These are phyloP conservation scores for Fusarium chaquense DNA, from an alignment of 2,329 filamentous ascomycete genomes.

Conservation along the genomic window DNA sequence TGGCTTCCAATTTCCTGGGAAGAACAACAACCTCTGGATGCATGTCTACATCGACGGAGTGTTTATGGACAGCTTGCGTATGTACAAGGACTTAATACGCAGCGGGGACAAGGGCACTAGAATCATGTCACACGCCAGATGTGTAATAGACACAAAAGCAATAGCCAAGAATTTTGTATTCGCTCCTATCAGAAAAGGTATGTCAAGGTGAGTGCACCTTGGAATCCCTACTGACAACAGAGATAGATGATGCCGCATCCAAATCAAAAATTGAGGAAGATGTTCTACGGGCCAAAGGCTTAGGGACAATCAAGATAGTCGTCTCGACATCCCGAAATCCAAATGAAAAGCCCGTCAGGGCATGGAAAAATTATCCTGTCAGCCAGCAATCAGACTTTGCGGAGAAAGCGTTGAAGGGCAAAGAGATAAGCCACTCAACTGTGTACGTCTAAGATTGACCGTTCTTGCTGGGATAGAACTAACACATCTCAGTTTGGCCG, in stretches of 20 bases:
- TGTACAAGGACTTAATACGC: too few relatives aligned
- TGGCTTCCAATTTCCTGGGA: background rate
- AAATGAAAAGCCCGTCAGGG: too few relatives aligned
- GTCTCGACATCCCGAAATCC: background rate
- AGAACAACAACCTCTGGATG: accelerated
- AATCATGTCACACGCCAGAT: background rate
- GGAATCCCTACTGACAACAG: background rate
- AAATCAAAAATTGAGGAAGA: background rate
- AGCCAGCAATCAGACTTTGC: too few relatives aligned
- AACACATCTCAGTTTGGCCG: background rate
- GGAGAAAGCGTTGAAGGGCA: conserved; percentile 48
- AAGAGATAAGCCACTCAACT: conserved; percentile 42
- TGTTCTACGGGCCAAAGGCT: background rate
- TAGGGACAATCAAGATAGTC: conserved; percentile 36
- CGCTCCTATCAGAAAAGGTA: conserved; percentile 12
- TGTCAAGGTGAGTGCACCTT: background rate
- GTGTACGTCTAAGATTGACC: conserved; percentile 16
- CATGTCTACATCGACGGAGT: conserved; percentile 32
- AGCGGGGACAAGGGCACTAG: accelerated
- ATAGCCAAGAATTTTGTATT: conserved; percentile 34
- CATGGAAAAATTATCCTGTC: too few relatives aligned
- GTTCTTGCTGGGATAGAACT: background rate
- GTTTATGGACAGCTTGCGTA: accelerated
- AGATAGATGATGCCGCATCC: background rate
- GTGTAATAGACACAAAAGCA: too few relatives aligned